Conservation (phyloP, 805 yeast species). For the Candida krabiensis region DNA sequence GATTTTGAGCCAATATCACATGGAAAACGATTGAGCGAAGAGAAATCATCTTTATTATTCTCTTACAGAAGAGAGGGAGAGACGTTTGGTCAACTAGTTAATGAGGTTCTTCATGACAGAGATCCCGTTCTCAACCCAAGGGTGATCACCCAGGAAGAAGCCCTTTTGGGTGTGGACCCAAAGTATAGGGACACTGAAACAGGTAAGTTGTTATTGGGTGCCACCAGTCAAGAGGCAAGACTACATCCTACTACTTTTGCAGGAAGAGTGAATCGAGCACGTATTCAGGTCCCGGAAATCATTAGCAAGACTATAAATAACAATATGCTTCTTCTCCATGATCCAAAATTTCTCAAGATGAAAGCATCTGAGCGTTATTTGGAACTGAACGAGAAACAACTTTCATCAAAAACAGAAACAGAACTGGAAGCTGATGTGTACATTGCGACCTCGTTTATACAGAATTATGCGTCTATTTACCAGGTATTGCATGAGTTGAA, state of each 20-base stretch:
- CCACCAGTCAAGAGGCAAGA: constrained; percentile 51
- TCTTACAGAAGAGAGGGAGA: constrained; percentile 40
- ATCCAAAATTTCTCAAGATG: constrained; percentile 64
- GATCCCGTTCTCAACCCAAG: constrained; percentile 31
- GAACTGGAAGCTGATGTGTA: constrained; percentile 71
- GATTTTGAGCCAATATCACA: constrained; percentile 15
- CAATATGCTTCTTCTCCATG: constrained; percentile 57
- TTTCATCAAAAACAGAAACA: constrained; percentile 43
- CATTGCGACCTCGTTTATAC: constrained; percentile 76
- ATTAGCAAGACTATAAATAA: constrained; percentile 61
- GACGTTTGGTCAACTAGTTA: constrained; percentile 43
- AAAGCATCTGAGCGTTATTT: constrained; percentile 44
- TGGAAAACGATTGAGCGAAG: constrained; percentile 21
- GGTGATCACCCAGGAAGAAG: constrained; percentile 40
- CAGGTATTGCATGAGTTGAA: constrained; percentile 69
- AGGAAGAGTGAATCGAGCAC: constrained; percentile 55
- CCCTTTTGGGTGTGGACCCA: constrained; percentile 31
- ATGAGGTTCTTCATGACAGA: constrained; percentile 36
- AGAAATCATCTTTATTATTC: constrained; percentile 30
- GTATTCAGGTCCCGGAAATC: constrained; percentile 53
- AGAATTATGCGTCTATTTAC: constrained; percentile 69
- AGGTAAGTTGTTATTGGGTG: constrained; percentile 36
- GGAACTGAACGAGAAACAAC: constrained; percentile 47
- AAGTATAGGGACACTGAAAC: constrained; percentile 33
- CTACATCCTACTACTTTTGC: constrained; percentile 54